Base-by-base conservation (phyloP, 306 rosid species). In the Trifolium dubium region DNA sequence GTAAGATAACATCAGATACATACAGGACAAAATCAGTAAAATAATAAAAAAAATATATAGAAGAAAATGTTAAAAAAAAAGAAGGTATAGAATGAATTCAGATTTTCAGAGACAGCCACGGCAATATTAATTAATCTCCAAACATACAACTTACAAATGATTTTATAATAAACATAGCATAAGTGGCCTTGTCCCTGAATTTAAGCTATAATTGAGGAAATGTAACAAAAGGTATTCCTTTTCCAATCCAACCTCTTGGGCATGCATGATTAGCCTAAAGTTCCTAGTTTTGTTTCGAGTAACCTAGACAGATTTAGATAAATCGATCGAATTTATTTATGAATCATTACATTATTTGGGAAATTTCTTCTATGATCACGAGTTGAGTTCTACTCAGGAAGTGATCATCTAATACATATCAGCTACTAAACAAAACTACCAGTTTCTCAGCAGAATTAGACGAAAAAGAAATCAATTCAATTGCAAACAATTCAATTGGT, bases 1-100 rank as follows among this genome's bases (percentile, higher is more conserved):
- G 80, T 47, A 71, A 65, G 80, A 83, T 76, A 71, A 65, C 81
- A 83, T 76, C 68, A 79, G 39, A 67, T 23, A 58, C 49, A 67
- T 23, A 58, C 49, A 84, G 3, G 39, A 71, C 31, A 77, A 6
- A 51, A 69, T 82, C 81, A 87, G 90, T 43, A 61, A 31, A 63
- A 51, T 31, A 29, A 63, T 35, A 12, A 55, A 19, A 69, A 12
- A 50, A 14, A 31, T 56, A 15, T 34, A 59, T 39, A 10, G 31
- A 47, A 17, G 28, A 65, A 23, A 67, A 12, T 3, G 3, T 37
- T 60, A 1, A 19, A 63, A 19, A 18, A 6, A 19, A 63, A 19
- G 12, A 6, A 74, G 4, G 64, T 30, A 56, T 35, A 59, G 59
- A 55, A 54, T 32, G 47, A 18, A 54, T 23, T 23, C 56, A 28